Conservation (phyloP, 768 basidiomycete genomes). For the Russula sp. region DNA sequence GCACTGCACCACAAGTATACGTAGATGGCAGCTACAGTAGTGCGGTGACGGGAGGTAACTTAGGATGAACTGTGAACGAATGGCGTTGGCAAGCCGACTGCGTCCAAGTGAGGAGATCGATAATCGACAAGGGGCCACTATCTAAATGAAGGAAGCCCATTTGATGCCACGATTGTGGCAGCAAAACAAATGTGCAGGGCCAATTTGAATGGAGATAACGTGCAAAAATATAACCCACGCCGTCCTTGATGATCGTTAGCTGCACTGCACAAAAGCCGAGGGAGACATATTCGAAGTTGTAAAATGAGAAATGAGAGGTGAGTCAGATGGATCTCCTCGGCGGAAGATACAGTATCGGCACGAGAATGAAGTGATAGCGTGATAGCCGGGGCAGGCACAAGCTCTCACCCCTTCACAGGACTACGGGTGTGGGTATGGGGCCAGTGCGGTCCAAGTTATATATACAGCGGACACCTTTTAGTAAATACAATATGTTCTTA, state of each 20-base stretch:
- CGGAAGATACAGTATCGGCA: slow-evolving; percentile 1
- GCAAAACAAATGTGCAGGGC: no score
- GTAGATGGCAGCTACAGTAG: not conserved
- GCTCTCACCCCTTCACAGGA: not conserved
- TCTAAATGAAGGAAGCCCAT: not conserved
- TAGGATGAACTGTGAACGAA: no score
- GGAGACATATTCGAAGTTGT: not conserved
- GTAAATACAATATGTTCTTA: not conserved
- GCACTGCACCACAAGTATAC: not conserved
- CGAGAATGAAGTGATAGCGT: slow-evolving; percentile 15
- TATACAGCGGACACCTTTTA: not conserved
- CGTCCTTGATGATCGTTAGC: not conserved
- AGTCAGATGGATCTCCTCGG: slow-evolving; percentile 27
- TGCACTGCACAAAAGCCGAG: slow-evolving; percentile 5
- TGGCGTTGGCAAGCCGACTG: not conserved
- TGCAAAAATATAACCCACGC: not conserved
- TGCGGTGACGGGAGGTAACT: not conserved
- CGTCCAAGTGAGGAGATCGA: slow-evolving; percentile 10
- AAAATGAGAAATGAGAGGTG: slow-evolving; percentile 33
- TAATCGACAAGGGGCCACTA: not conserved
- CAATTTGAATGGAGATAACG: not conserved
- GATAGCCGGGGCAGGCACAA: slow-evolving; percentile 20
- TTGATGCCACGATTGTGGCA: no score
- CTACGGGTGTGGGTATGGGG: not conserved
- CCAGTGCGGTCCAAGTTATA: not conserved